Percentiles rank a stretch among this genome's conserved stretches.
These are phyloP conservation scores for Solanum infundibuliforme DNA, from an alignment of 257 asterid species.

Conservation along the genomic window DNA sequence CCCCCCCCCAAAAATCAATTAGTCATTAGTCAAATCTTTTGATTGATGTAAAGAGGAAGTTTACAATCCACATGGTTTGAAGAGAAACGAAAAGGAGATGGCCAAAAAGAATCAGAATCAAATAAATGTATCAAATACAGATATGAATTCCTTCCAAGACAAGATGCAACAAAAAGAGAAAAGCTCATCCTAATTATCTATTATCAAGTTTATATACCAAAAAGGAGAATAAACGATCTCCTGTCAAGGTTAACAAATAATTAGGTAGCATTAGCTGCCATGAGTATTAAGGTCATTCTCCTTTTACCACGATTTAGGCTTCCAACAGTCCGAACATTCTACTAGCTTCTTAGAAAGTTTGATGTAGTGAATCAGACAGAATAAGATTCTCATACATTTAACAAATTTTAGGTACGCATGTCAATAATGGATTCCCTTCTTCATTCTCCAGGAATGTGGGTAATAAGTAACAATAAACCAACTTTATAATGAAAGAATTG, in stretches of 20 bases:
- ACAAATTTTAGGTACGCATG: neutral
- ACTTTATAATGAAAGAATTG: neutral
- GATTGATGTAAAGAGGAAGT: neutral
- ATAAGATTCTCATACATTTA: neutral
- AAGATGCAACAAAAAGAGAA: neutral
- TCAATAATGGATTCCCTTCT: neutral
- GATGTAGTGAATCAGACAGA: neutral
- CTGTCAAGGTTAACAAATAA: neutral
- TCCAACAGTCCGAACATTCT: neutral
- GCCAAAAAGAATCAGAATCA: neutral
- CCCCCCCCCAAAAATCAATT: no score
- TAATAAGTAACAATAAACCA: neutral
- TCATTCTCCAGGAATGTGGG: neutral
- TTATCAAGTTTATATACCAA: neutral
- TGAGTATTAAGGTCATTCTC: neutral
- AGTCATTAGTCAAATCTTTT: no score
- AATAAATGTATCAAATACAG: neutral
- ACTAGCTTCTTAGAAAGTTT: neutral
- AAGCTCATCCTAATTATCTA: neutral
- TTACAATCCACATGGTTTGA: neutral
- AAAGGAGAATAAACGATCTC: neutral
- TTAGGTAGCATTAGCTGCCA: neutral
- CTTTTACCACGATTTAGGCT: neutral
- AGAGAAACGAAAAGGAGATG: neutral
- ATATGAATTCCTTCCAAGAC: neutral